Base-by-base conservation (phyloP, 176 grass and related monocot species). In the Hordeum marinum region DNA sequence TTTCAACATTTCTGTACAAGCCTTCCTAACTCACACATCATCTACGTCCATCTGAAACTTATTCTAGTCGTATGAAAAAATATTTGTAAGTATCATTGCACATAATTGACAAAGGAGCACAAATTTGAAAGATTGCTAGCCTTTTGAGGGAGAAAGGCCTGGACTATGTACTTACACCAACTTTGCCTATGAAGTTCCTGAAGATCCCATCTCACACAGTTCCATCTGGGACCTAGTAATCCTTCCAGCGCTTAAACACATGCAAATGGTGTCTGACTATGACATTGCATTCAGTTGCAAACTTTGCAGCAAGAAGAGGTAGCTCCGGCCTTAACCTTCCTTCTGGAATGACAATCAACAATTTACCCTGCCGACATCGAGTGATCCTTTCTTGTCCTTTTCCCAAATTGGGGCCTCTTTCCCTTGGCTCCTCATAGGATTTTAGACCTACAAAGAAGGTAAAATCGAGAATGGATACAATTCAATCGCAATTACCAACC, bases 251-350 rank as follows among this genome's bases (percentile, higher is more conserved):
- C 11, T 6, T 26, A 20, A 72, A 21, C 8, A 83, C 4, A 15
- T 9, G 57, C 9, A 83, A 3, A 20, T 75, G 69, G 69, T 75
- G 31, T 18, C 57, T 63, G 0, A 75, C 39, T 32, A 1, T 13
- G 3, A 63, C 32, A 7, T 83, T 83, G 69, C 69, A 83, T 63
- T 63, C 39, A 75, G 57, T 75, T 75, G 69, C 69, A 17, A 63
- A 63, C 40, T 75, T 83, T 75, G 37, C 69, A 46, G 39, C 81
- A 83, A 83, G 17, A 29, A 46, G 68, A 40, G 81, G 34, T 23
- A n/a, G 15, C 17, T 31, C 8, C 0, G 55, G 37, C 68, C 81
- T 83, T 60, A 6, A 14, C 25, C 11, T 64, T 26, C 62, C 25
- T 29, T 64, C 11, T 29, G 26, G 25, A 31, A 64, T 64, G 62